Evolutionary conservation across 306 rosid species (phyloP).

Genomic region (Clitoria ternatea): DNA sequence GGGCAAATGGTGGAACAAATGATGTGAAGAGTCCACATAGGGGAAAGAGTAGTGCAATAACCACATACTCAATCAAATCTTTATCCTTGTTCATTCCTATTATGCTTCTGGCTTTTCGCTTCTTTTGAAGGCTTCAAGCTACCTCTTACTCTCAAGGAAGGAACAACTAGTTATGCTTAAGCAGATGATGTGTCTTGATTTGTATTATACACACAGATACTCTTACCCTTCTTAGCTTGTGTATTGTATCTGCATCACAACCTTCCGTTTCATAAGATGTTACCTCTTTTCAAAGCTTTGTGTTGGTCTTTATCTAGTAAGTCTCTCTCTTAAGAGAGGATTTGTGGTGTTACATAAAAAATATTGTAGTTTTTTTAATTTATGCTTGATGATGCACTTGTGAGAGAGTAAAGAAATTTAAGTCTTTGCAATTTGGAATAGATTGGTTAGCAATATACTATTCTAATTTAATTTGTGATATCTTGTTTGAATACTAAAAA

Average conservation of each 20-base stretch:
- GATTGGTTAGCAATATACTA: no score
- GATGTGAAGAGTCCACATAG: constrained; percentile 32
- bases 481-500: no score
- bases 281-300: not conserved
- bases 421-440: no score
- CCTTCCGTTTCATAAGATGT: no score
- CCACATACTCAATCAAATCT: constrained; percentile 17
- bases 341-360: not conserved
- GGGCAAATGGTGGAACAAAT: constrained; percentile 39
- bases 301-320: not conserved
- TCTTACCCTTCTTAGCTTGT: not conserved
- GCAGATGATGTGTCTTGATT: not conserved
- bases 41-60: constrained; percentile 20
- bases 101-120: constrained; percentile 25
- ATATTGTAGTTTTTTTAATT: not conserved
- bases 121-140: constrained; percentile 22
- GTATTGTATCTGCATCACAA: not conserved
- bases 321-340: not conserved
- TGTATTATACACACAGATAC: not conserved
- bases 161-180: not conserved
- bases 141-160: not conserved
- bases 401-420: not conserved
- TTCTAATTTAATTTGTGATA: no score
- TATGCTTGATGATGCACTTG: not conserved
- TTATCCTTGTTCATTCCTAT: constrained; percentile 30